Evolutionary conservation across 2,329 filamentous ascomycete species (phyloP).

Genomic region (Fusarium annulatum): DNA sequence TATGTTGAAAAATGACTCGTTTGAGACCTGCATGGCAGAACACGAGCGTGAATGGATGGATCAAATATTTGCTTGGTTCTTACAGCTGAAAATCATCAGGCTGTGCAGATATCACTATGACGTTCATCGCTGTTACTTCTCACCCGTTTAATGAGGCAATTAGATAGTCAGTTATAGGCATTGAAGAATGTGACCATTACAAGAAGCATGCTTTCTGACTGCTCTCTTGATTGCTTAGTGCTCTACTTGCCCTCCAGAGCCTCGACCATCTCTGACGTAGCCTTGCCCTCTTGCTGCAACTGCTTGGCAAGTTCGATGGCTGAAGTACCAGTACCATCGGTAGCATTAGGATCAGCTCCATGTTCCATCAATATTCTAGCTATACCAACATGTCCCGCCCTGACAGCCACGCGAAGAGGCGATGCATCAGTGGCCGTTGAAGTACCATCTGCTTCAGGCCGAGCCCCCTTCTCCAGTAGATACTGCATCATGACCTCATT

Average conservation of each 20-base stretch:
- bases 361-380: neutral
- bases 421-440: neutral
- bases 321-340: neutral
- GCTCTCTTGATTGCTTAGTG: fast-evolving
- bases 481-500: neutral
- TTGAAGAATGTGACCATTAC: fast-evolving
- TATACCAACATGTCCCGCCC: neutral
- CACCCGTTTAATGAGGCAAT: fast-evolving
- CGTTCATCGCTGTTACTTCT: neutral
- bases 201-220: neutral
- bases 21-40: neutral
- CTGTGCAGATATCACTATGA: neutral
- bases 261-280: neutral
- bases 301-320: neutral
- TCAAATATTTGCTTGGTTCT: neutral
- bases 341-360: neutral
- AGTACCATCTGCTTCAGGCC: neutral
- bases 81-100: neutral
- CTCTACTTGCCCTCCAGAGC: neutral
- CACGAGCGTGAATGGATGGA: neutral
- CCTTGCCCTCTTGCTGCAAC: neutral
- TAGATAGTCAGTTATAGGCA: fast-evolving
- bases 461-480: neutral
- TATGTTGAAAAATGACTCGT: fast-evolving
- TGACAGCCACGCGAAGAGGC: neutral